These are phyloP conservation scores for Globisporangium spiculum DNA, from an alignment of 352 stramenopile species.

Conservation along the genomic window DNA sequence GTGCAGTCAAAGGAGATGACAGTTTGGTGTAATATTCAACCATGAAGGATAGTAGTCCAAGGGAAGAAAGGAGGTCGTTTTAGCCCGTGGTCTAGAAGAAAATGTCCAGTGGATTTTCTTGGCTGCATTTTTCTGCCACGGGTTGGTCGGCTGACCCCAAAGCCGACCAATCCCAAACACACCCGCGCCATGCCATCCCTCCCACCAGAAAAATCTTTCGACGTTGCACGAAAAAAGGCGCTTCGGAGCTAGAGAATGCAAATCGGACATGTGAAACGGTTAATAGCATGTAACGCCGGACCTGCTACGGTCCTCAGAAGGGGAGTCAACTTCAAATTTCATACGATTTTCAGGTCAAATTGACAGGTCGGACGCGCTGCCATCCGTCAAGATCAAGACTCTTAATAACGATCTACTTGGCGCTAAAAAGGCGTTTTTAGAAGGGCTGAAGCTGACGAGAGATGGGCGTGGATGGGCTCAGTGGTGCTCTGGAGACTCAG, in stretches of 20 bases:
- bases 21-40: too few species aligned
- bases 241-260: neutral
- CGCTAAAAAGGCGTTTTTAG: constrained; percentile 1
- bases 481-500: neutral
- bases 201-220: neutral
- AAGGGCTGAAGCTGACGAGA: neutral
- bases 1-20: too few species aligned
- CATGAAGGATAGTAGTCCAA: too few species aligned
- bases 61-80: neutral
- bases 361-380: constrained; percentile 4
- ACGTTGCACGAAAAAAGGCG: constrained; percentile 1
- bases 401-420: neutral
- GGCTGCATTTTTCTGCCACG: neutral
- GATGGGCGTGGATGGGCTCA: neutral
- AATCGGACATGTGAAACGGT: neutral
- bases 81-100: neutral
- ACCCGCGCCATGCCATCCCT: neutral
- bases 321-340: neutral
- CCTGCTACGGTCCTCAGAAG: neutral
- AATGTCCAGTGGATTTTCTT: neutral
- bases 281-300: neutral
- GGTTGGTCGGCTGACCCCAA: neutral
- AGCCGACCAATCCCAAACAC: neutral
- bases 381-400: neutral
- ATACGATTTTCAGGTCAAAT: neutral